phyloP scores from a whole-genome alignment of 2,329 filamentous ascomycete species.

The Aspergillus oerlinghausenensis region DNA sequence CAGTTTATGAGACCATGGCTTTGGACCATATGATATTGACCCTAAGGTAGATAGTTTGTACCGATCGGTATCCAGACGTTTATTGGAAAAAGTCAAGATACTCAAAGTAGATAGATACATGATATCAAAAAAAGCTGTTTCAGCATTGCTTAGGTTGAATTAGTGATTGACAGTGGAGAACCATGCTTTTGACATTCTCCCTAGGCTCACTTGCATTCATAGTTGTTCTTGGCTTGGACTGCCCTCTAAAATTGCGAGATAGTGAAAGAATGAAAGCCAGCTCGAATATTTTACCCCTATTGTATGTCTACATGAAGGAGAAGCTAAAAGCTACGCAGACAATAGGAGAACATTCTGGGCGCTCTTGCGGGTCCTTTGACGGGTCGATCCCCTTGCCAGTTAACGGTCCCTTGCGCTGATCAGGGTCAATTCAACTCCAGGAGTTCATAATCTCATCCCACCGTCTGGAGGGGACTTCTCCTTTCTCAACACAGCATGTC shows the following conservation, averaged over 20 bases:
- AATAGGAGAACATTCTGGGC: background rate
- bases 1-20: background rate
- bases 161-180: background rate
- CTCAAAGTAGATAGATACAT: background rate
- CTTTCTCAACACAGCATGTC: background rate
- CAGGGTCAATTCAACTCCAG: background rate
- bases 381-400: background rate
- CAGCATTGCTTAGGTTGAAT: background rate
- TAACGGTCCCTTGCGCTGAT: background rate
- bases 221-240: background rate
- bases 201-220: background rate
- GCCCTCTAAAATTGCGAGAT: background rate
- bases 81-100: background rate
- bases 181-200: background rate
- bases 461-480: background rate
- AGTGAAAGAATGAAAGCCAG: background rate
- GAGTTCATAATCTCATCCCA: background rate
- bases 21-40: background rate
- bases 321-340: background rate
- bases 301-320: background rate
- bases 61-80: background rate
- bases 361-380: background rate
- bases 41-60: background rate
- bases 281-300: background rate
- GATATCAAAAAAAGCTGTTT: background rate